Percentiles rank a stretch among this genome's conserved stretches.
phyloP scores from a whole-genome alignment of 345 rosid species.

The Clarkia xantiana region DNA sequence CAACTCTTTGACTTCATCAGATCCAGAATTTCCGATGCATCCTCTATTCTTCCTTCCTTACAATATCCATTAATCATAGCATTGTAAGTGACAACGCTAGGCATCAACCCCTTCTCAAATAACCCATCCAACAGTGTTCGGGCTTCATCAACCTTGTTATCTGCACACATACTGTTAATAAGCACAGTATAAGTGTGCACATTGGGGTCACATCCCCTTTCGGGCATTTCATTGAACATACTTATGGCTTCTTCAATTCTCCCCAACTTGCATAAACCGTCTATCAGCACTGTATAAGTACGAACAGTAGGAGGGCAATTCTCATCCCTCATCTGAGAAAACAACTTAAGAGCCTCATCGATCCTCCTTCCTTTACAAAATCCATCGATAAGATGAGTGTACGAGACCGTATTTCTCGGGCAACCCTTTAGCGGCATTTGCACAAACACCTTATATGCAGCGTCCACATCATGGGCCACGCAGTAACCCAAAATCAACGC shows the following conservation, averaged over 20 bases:
- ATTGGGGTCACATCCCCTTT: slow-evolving; percentile 59
- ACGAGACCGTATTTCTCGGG: slow-evolving; percentile 59
- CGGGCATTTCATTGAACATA: slow-evolving; percentile 44
- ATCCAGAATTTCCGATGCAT: slow-evolving; percentile 47
- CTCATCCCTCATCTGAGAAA: slow-evolving; percentile 48
- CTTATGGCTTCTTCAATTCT: slow-evolving; percentile 47
- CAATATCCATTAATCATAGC: slow-evolving; percentile 74
- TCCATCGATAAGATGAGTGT: slow-evolving; percentile 67
- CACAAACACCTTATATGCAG: slow-evolving; percentile 39
- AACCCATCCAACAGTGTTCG: slow-evolving; percentile 38
- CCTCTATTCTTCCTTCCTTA: slow-evolving; percentile 48
- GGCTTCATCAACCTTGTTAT: slow-evolving; percentile 42
- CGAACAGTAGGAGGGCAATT: slow-evolving; percentile 53
- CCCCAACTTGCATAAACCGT: slow-evolving; percentile 33
- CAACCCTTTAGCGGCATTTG: slow-evolving; percentile 54
- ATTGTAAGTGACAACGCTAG: slow-evolving; percentile 65
- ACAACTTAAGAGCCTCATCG: slow-evolving; percentile 56
- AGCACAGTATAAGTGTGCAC: slow-evolving; percentile 67
- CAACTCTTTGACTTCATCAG: slow-evolving; percentile 51
- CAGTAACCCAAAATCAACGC: slow-evolving; percentile 77
- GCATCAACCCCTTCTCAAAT: slow-evolving; percentile 47
- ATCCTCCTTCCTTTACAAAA: slow-evolving; percentile 51
- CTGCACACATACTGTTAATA: slow-evolving; percentile 46
- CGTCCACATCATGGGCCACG: slow-evolving; percentile 48
- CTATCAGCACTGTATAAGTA: slow-evolving; percentile 64